Evolutionary conservation across 129 eudicot genomes (phyloP).

Genomic region (Smallanthus sonchifolius): DNA sequence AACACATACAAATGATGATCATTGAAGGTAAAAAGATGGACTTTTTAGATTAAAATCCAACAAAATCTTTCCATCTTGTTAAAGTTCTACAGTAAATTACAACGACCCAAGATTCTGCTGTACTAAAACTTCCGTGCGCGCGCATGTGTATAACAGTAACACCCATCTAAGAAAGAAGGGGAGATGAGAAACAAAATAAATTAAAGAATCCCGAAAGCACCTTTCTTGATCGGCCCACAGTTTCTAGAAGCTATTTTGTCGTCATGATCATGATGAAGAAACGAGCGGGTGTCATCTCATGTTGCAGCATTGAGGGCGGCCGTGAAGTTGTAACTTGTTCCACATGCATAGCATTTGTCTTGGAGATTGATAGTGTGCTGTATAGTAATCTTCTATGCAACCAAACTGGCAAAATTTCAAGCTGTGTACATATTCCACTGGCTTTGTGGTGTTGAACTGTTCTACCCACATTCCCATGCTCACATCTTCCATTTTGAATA

Average conservation of each 20-base stretch:
- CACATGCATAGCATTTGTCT: constrained; percentile 92
- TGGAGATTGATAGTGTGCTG: constrained; percentile 96
- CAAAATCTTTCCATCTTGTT: background rate
- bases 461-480: constrained; percentile 99
- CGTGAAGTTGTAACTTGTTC: constrained; percentile 61
- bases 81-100: constrained; percentile 32
- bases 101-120: constrained; percentile 24
- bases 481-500: constrained; percentile 97
- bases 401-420: constrained; percentile 88
- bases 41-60: constrained; percentile 8
- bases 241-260: constrained; percentile 1
- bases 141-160: constrained; percentile 6
- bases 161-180: constrained; percentile 36
- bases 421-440: constrained; percentile 79
- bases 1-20: background rate
- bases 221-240: constrained; percentile 26
- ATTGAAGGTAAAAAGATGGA: background rate
- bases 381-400: constrained; percentile 71
- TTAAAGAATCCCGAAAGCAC: constrained; percentile 29
- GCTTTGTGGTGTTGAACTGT: constrained; percentile 56
- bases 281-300: constrained; percentile 50
- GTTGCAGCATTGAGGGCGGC: constrained; percentile 79
- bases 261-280: background rate
- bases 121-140: constrained; percentile 29
- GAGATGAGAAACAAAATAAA: constrained; percentile 24